A percentile compares a stretch with the other conserved stretches of the same genome.
These are phyloP conservation scores for Sinapis alba DNA, from an alignment of 441 rosid genomes.

Conservation along the genomic window DNA sequence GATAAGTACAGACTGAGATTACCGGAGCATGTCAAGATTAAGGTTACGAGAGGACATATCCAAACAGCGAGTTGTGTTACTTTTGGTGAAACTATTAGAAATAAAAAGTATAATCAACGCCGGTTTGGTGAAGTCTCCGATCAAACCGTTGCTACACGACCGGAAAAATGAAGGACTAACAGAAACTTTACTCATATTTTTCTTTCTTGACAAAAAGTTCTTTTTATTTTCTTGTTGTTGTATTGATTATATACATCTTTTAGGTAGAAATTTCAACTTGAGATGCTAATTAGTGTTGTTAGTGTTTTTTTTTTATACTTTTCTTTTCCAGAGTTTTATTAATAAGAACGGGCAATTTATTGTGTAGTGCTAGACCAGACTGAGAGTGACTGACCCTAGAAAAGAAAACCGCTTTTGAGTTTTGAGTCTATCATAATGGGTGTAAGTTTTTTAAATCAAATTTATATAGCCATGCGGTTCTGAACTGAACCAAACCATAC, in stretches of 20 bases:
- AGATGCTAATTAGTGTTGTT: not conserved
- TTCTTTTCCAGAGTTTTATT: not conserved
- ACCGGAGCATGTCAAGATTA: conserved; percentile 6
- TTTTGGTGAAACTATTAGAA: not conserved
- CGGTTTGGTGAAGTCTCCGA: conserved; percentile 2
- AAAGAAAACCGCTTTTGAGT: not conserved
- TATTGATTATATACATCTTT: conserved; percentile 1
- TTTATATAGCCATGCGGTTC: too few species aligned
- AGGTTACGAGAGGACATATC: not conserved
- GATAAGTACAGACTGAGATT: not conserved
- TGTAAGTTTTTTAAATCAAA: not conserved
- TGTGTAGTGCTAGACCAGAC: not conserved
- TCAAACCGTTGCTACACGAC: not conserved
- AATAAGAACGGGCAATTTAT: conserved; percentile 10
- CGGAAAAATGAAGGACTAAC: not conserved
- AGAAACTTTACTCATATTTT: not conserved
- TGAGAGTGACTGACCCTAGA: not conserved
- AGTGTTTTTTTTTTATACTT: not conserved
- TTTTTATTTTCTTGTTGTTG: conserved; percentile 4
- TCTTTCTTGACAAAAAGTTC: not conserved
- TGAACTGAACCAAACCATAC: too few species aligned
- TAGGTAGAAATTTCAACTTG: not conserved
- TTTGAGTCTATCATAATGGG: not conserved
- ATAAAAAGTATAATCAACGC: not conserved
- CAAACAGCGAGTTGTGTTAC: conserved; percentile 6